Conservation (phyloP, 2,329 filamentous ascomycete genomes). For the Sclerotinia spermophila region DNA sequence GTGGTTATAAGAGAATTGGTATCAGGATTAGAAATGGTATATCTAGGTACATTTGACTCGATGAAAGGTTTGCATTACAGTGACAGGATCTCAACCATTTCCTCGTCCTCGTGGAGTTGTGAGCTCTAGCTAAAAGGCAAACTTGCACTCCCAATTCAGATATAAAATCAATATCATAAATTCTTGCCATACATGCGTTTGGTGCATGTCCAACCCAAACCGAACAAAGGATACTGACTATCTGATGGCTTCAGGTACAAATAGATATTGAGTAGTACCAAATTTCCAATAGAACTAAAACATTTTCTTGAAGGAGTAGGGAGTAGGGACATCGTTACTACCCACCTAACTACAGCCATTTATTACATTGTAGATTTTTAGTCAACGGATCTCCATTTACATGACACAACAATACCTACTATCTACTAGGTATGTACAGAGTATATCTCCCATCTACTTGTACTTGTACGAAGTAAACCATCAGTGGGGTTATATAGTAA, state of each 20-base stretch:
- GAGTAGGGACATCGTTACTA: not conserved
- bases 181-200: not conserved
- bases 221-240: not conserved
- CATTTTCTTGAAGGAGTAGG: not conserved
- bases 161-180: not conserved
- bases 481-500: conserved; percentile 5
- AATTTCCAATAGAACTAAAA: not conserved
- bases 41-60: not conserved
- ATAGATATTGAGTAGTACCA: not conserved
- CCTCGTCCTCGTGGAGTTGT: too few species aligned
- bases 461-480: not conserved
- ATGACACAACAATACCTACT: not conserved
- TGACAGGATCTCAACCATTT: not conserved
- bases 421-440: not conserved
- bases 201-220: not conserved
- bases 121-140: not conserved
- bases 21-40: not conserved
- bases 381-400: not conserved
- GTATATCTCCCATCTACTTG: not conserved
- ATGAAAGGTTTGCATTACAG: not conserved
- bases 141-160: not conserved
- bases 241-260: not conserved
- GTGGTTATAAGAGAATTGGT: not conserved
- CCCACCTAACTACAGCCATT: not conserved
- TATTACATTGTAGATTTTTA: not conserved